Base-by-base conservation (phyloP, 805 yeast species). In the Metschnikowia shivogae region DNA sequence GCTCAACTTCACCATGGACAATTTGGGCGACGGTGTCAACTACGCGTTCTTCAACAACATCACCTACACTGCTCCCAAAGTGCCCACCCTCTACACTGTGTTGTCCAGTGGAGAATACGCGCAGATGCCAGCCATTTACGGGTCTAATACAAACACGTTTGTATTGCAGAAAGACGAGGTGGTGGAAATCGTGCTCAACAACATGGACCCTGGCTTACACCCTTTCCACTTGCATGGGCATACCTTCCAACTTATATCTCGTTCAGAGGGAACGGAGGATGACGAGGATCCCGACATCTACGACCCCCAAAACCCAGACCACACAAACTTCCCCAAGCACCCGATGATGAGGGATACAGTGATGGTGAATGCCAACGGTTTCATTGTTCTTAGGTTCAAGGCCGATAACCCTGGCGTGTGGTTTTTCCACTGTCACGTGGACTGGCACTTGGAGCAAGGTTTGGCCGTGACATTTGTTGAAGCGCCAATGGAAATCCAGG, bases 391-490 rank as follows among this genome's bases (percentile, higher is more conserved):
- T 28, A 72, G 97, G 53, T 88, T 88, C 63, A 76, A 70, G 55
- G 89, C 96, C 10, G 80, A 85, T 57, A 89, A 90, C 58, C 96
- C 97, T 3, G 97, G 97, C 46, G 82, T 89, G 22, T 90, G 97
- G 97, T 79, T 85, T 49, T 86, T 89, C 81, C 97, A 89, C 62
- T 89, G 97, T 65, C 96, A 87, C 60, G 78, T 86, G 44, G 92
- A 86, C 58, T 86, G 89, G 84, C 95, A 86, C 65, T 76, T 86
- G 62, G 84, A 81, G 54, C 93, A 86, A 67, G 95, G 95, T 26
- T 72, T 86, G 44, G 90, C 90, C 6, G 70, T 84, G 42, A 78
- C 80, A 1, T 76, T 86, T 31, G 70, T 86, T 34, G 95, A 86
- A 63, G 86, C 85, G 27, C 92, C 93, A 17, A 56, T 69, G 42